Base-by-base conservation (phyloP, 257 asterid genomes). In the Ehretia macrophylla region DNA sequence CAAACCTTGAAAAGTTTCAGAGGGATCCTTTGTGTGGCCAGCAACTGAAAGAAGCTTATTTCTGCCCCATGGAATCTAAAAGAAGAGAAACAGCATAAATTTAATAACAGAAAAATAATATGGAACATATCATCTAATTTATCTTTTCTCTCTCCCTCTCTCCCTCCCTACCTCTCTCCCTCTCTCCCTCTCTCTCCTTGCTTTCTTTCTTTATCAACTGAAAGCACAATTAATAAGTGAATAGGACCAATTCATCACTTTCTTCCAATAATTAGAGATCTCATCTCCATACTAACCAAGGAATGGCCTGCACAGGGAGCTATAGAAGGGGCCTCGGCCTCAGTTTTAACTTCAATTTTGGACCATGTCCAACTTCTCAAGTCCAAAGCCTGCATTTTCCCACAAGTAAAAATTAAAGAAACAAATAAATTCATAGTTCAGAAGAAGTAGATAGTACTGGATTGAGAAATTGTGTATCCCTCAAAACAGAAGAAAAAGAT, bases 281-380 rank as follows among this genome's bases (percentile, higher is more conserved):
- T 47, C 49, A 66, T 49, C 38, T 54, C 48, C 40, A 63, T 58
- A 84, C 98, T 77, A 74, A 91, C 96, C 96, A 91, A 80, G 64
- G 95, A 62, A 79, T 88, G 96, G 56, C 98, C 96, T 32, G 96
- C 93, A 68, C 95, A 81, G 55, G 95, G 84, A 79, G 85, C 66
- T 20, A 77, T 51, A 44, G 70, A 42, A 59, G 76, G 59, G 51
- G 70, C 74, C 62, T 68, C 88, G 38, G 71, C 62, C 48, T 78
- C 85, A 38, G 70, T 77, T 77, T 71, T 86, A 67, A 75, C 83
- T 77, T 91, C 93, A 49, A 82, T 72, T 79, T 77, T 88, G 50
- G 95, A 84, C 98, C 98, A 91, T 27, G 82, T 73, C 98, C 96
- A 91, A 72, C 78, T 85, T 77, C 88, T 79, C 82, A 88, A 69